phyloP scores from a whole-genome alignment of 2,329 filamentous ascomycete genomes.

The Fonsecaea pugnacius region DNA sequence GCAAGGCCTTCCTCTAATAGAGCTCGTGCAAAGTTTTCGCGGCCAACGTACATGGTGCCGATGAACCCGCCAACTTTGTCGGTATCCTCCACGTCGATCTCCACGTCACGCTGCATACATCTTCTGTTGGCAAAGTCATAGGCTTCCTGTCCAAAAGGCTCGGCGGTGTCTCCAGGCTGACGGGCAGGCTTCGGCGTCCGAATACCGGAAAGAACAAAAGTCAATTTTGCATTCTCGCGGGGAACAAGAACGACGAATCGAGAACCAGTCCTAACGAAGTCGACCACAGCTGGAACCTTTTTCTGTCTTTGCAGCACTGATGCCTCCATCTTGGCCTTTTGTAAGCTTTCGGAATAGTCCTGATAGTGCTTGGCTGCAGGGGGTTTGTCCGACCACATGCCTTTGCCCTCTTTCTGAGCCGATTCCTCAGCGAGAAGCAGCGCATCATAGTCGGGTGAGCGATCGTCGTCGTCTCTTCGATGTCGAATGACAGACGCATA shows the following conservation, averaged over 20 bases:
- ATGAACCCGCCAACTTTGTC: slow-evolving; percentile 99
- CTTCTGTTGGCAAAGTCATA: slow-evolving; percentile 86
- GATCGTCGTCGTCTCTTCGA: slow-evolving; percentile 89
- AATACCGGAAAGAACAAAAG: slow-evolving; percentile 90
- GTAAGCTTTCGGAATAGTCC: slow-evolving; percentile 88
- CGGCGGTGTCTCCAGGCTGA: slow-evolving; percentile 76
- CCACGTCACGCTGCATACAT: slow-evolving; percentile 91
- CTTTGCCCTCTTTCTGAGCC: slow-evolving; percentile 86
- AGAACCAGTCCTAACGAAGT: slow-evolving; percentile 97
- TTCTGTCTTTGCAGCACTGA: slow-evolving; percentile 86
- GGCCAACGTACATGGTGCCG: slow-evolving; percentile 87
- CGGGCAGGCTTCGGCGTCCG: slow-evolving; percentile 86
- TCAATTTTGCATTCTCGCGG: slow-evolving; percentile 90
- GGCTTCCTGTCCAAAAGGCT: slow-evolving; percentile 94
- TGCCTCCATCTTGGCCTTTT: slow-evolving; percentile 94
- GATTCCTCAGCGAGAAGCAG: slow-evolving; percentile 51
- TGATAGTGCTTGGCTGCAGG: slow-evolving; percentile 80
- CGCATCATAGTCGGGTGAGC: slow-evolving; percentile 87
- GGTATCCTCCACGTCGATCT: slow-evolving; percentile 91
- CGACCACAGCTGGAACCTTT: slow-evolving; percentile 89
- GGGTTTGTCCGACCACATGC: slow-evolving; percentile 91
- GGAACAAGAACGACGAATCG: slow-evolving; percentile 91
- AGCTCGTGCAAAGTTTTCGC: slow-evolving; percentile 92
- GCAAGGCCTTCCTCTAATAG: slow-evolving; percentile 93
- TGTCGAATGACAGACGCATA: slow-evolving; percentile 95